These are phyloP conservation scores for Aspergillus campestris DNA, from an alignment of 495 filamentous ascomycete genomes.

Conservation along the genomic window DNA sequence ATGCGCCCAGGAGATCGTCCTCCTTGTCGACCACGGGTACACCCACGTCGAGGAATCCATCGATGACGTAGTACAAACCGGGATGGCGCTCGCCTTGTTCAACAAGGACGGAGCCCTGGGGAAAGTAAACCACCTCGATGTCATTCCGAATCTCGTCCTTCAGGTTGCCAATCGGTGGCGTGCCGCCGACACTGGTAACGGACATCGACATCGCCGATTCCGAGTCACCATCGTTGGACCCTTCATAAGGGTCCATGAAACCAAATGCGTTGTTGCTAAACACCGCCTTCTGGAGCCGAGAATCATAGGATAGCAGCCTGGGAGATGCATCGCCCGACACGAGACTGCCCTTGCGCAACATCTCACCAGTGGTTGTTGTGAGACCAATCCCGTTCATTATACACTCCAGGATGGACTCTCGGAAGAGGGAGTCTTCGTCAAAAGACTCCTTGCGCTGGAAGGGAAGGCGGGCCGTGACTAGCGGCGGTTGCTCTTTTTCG, in stretches of 20 bases:
- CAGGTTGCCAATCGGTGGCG: constrained; percentile 50
- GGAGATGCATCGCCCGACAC: constrained; percentile 80
- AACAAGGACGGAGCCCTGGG: constrained; percentile 88
- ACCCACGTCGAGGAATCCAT: constrained; percentile 92
- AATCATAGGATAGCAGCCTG: constrained; percentile 75
- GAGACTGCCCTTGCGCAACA: constrained; percentile 46
- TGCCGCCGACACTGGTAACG: constrained; percentile 44
- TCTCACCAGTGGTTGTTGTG: constrained; percentile 51
- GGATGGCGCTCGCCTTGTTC: constrained; percentile 95
- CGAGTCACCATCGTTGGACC: constrained; percentile 70
- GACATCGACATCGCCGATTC: constrained; percentile 74
- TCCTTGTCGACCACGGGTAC: constrained; percentile 52
- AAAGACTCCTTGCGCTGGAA: constrained; percentile 64
- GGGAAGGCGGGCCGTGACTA: constrained; percentile 32
- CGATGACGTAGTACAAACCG: constrained; percentile 94
- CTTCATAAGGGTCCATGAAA: constrained; percentile 86
- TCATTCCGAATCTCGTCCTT: constrained; percentile 73
- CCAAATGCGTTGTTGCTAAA: constrained; percentile 90
- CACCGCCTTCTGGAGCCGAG: constrained; percentile 71
- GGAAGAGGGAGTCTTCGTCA: constrained; percentile 79
- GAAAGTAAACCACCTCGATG: constrained; percentile 97
- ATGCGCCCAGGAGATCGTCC: constrained; percentile 31
- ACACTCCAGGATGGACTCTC: constrained; percentile 86
- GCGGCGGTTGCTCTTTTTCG: constrained; percentile 48
- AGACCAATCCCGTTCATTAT: constrained; percentile 93